Percentiles rank a stretch among this genome's conserved stretches.
Conservation (phyloP, 2,329 filamentous ascomycete species). For the Phialophora macrospora region DNA sequence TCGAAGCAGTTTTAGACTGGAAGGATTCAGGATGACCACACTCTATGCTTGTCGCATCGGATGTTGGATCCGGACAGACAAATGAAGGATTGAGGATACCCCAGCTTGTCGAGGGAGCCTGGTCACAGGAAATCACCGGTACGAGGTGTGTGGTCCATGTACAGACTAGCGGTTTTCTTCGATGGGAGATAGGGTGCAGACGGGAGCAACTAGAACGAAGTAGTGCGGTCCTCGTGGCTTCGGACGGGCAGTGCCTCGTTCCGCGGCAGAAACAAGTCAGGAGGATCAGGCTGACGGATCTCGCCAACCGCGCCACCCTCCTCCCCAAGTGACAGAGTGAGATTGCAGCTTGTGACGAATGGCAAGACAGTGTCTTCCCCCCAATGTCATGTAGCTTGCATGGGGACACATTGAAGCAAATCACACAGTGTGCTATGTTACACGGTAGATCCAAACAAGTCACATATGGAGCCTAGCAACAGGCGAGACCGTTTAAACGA, state of each 20-base stretch:
- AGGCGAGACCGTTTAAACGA: not conserved
- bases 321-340: not conserved
- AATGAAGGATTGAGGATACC: not conserved
- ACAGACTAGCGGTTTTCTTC: not conserved
- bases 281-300: not conserved
- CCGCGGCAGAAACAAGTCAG: not conserved
- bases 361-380: not conserved
- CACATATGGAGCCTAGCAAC: not conserved
- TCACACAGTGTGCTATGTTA: not conserved
- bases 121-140: not conserved
- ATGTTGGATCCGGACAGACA: no score
- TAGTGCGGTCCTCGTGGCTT: not conserved
- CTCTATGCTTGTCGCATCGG: no score
- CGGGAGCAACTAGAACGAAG: not conserved
- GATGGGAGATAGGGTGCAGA: not conserved
- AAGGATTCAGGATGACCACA: no score
- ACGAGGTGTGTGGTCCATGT: not conserved
- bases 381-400: not conserved
- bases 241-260: not conserved
- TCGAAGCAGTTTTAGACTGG: no score
- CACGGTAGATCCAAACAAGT: not conserved
- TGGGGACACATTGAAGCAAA: not conserved
- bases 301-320: not conserved
- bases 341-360: not conserved
- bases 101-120: not conserved